Evolutionary conservation across 108 stramenopile genomes (phyloP), one percentile per base, ranked within the genome.

Genomic region (Nitzschia sp.): DNA sequence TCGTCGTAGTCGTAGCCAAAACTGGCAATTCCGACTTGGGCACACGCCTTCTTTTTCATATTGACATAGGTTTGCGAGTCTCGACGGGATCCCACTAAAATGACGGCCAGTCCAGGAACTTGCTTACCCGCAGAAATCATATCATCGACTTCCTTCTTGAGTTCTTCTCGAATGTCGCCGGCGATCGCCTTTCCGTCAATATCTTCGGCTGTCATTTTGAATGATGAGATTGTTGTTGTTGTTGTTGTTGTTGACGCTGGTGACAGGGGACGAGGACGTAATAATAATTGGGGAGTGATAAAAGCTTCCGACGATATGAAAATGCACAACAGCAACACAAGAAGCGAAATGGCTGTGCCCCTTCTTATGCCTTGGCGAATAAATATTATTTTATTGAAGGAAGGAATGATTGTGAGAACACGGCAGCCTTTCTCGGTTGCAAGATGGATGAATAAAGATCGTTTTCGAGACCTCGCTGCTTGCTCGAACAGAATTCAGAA

Each of bases 11-110:
- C 88, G 68, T 83, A 81, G 21, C 89, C 84, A 80, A 90, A 92
- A 35, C 86, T 87, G 1, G 45, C 33, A 62, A 97, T 93, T 8
- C 93, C 93, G 13, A 73, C 83, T 63, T 96, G 92, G 8, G 75
- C 86, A 68, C 96, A 97, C 9, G 98, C 98, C 76, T 92, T 96
- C 70, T 94, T 93, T 77, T 99, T 99, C 97, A 97, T 97, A 4
- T 96, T 86, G 36, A 98, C 98, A 64, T 99, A 99, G 34, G 96
- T 96, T 52, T 93, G 93, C 8, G 95, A 96, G 71, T 99, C 98
- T 11, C 80, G 84, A 32, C 98, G 90, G 17, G 71, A 63, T 23
- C 93, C 93, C 1, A 99, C 96, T 63, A 98, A 80, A 30, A 99
- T 90, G 15, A 99, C 97, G 53, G 98, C 98, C 33, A 99, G 78